Base-by-base conservation (phyloP, 2,329 filamentous ascomycete genomes). In the Colletotrichum tamarilloi region DNA sequence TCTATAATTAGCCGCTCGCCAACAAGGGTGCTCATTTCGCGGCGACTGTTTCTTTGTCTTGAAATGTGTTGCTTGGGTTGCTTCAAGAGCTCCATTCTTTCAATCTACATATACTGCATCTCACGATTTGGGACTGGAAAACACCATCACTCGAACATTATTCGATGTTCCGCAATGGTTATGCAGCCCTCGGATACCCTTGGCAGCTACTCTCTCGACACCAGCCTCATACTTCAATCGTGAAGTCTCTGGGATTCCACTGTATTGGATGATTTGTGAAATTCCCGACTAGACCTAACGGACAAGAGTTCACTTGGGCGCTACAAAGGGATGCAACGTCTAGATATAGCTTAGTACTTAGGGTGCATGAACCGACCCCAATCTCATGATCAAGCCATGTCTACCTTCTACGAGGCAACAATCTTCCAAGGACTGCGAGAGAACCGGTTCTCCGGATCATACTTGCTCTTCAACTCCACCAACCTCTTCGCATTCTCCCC, bases 381-480 rank as follows among this genome's bases (percentile, higher is more conserved):
- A n/a, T 9, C 42, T 49, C 19, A 1, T 49, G 16, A 49, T 49
- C 2, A n/a, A n/a, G 42, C 19, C 42, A n/a, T n/a, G 19, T 4
- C 16, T 19, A 12, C 30, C 14, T 6, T 19, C 6, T 53, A 53
- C 11, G 30, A 58, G 5, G 52, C 42, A 16, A 28, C 24, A 68
- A 72, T 26, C 52, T 62, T 65, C 60, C 60, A 56, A 14, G 59
- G 30, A 24, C 46, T 57, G 24, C 24, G 46, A 8, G 60, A 56
- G 72, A 83, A 84, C 11, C 81, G 75, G 68, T 84, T 82, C 2
- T 74, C 72, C 1, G 79, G 79, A 67, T 84, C 82, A 49, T 79
- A 83, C 63, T 76, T 80, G 11, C 59, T 72, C 78, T 84, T 83
- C 64, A 84, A 62, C 68, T 79, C 77, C 60, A 72, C 75, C 53